Conservation (phyloP, 495 filamentous ascomycete species). For the Pyronema omphalodes region DNA sequence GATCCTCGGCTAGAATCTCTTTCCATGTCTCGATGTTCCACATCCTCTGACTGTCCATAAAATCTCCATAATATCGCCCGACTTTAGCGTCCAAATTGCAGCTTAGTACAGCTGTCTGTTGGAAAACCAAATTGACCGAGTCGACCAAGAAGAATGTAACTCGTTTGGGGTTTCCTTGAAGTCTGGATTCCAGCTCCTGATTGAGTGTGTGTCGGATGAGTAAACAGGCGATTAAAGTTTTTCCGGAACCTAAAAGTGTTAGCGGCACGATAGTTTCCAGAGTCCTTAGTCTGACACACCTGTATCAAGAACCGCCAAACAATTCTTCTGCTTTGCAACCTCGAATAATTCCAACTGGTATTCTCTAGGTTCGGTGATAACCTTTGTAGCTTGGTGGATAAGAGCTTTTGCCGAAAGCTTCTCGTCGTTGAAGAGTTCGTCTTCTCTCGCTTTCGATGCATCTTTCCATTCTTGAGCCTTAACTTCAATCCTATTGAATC, state of each 20-base stretch:
- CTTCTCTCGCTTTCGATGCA: constrained; percentile 10
- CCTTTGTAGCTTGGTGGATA: constrained; percentile 27
- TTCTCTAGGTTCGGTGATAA: constrained; percentile 60
- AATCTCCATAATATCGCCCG: constrained; percentile 57
- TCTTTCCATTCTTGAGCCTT: constrained; percentile 7
- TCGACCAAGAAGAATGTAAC: constrained; percentile 81
- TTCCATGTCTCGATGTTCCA: constrained; percentile 53
- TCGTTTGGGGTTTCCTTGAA: constrained; percentile 37
- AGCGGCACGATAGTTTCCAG: neutral
- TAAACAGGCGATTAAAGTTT: constrained; percentile 84
- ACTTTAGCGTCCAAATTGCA: constrained; percentile 71
- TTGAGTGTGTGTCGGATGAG: constrained; percentile 63
- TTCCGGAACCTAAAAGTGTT: constrained; percentile 55
- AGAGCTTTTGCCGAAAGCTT: constrained; percentile 27
- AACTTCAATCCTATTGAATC: constrained; percentile 11
- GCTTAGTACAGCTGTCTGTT: constrained; percentile 68
- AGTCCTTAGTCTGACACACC: constrained; percentile 30
- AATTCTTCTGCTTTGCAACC: constrained; percentile 68
- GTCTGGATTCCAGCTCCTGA: constrained; percentile 56
- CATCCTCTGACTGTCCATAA: constrained; percentile 38
- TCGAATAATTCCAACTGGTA: constrained; percentile 92
- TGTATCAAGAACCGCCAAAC: constrained; percentile 89
- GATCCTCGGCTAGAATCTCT: constrained; percentile 42
- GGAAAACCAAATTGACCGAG: constrained; percentile 76
- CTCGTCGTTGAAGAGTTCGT: constrained; percentile 22